Base-by-base conservation (phyloP, 352 stramenopile species). In the Pythium myriotylum region DNA sequence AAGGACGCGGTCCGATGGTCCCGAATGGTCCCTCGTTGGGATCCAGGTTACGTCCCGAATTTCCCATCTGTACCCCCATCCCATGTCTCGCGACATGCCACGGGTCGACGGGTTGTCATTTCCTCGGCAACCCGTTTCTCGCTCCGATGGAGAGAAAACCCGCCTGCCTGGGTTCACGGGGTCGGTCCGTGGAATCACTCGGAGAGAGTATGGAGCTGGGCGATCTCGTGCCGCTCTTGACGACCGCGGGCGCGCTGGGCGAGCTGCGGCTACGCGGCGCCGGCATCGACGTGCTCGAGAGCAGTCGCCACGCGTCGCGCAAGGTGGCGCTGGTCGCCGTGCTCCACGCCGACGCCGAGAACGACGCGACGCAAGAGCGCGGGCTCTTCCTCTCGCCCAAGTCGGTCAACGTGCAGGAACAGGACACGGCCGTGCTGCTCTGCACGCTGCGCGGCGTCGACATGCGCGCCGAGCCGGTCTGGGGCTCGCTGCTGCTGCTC, bases 271-370 rank as follows among this genome's bases (percentile, higher is more conserved):
- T 92, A 49, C 77, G 75, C 50, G 59, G 67, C 23, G 71, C 43
- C 0, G 83, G 71, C 29, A 69, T 86, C 3, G 70, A 86, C 20
- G 37, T 90, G 33, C 68, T 92, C 6, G 73, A 84, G 42, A 63
- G 73, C 23, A n/a, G 62, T 35, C 77, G 74, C 49, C 67, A 88
- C 32, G 70, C 48, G 16, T 29, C 67, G 37, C 71, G 79, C 22
- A 90, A 88, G 62, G 48, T 90, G 29, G 79, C 67, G 61, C 60
- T 92, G 9, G 58, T 92, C 29, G 79, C 71, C 24, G 65, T 92
- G 42, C 46, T 89, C n/a, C 70, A 86, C 19, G 50, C 23, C 22
- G 33, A 67, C 19, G 23, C 70, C 0, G 66, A 77, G 0, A 54
- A 72, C 23, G 42, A 53, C 5, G 9, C 46, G 2, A 1, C 17